Percentiles rank a stretch among this genome's conserved stretches.
These are phyloP conservation scores for Colletotrichum falcatum DNA, from an alignment of 2,329 filamentous ascomycete species.

Conservation along the genomic window DNA sequence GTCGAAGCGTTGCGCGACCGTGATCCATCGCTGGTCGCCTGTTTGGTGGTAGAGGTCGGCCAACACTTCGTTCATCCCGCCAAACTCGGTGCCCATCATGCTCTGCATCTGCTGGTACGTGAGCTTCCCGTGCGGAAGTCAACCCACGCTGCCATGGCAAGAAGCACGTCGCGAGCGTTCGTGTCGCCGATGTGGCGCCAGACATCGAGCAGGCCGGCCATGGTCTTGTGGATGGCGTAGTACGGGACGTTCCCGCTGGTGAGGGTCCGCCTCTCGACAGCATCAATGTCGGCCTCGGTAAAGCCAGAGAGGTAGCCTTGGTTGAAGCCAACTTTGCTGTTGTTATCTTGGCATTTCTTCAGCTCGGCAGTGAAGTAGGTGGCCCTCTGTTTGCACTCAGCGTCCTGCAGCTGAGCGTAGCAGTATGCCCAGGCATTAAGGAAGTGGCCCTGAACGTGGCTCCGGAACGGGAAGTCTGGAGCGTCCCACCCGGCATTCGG, in stretches of 20 bases:
- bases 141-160: conserved; percentile 61
- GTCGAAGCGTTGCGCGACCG: conserved; percentile 61
- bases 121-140: conserved; percentile 58
- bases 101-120: conserved; percentile 59
- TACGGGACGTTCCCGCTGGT: conserved; percentile 65
- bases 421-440: conserved; percentile 64
- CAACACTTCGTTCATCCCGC: conserved; percentile 65
- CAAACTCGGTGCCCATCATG: conserved; percentile 62
- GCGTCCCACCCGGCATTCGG: conserved; percentile 65
- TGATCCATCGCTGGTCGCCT: conserved; percentile 59
- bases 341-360: conserved; percentile 64
- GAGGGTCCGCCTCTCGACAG: conserved; percentile 57
- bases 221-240: conserved; percentile 66
- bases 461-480: conserved; percentile 65
- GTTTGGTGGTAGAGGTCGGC: conserved; percentile 61
- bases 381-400: conserved; percentile 58
- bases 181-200: conserved; percentile 58
- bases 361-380: conserved; percentile 59
- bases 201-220: conserved; percentile 63
- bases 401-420: conserved; percentile 57
- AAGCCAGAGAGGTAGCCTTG: conserved; percentile 64
- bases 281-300: conserved; percentile 62
- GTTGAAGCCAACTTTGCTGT: conserved; percentile 56
- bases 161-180: conserved; percentile 57
- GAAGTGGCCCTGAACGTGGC: conserved; percentile 63